These are phyloP conservation scores for Protomyces inundatus DNA, from an alignment of 1,139 yeast genomes.

Conservation along the genomic window DNA sequence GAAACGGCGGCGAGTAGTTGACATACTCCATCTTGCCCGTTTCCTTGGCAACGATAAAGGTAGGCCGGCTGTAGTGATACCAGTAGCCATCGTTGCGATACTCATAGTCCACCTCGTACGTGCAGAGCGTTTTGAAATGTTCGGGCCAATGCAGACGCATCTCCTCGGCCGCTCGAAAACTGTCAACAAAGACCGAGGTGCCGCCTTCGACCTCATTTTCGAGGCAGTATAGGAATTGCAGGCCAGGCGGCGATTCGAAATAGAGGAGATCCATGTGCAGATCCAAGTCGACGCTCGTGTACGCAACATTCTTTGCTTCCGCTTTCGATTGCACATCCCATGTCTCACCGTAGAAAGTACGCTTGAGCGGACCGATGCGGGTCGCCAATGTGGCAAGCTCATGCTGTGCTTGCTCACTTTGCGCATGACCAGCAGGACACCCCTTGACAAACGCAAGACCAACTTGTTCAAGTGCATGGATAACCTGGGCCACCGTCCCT, in stretches of 20 bases:
- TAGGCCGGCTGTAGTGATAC: slow-evolving; percentile 61
- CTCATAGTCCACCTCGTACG: slow-evolving; percentile 65
- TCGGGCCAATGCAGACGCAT: slow-evolving; percentile 53
- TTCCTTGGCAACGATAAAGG: slow-evolving; percentile 56
- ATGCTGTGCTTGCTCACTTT: slow-evolving; percentile 33
- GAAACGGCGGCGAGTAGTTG: slow-evolving; percentile 81
- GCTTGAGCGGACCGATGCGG: slow-evolving; percentile 63
- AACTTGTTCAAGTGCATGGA: slow-evolving; percentile 50
- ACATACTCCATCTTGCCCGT: slow-evolving; percentile 48
- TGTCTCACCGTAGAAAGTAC: slow-evolving; percentile 67
- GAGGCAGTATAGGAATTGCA: slow-evolving; percentile 65
- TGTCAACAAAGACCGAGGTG: slow-evolving; percentile 68
- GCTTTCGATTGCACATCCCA: slow-evolving; percentile 64
- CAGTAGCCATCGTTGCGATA: slow-evolving; percentile 61
- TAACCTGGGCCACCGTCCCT: slow-evolving; percentile 42
- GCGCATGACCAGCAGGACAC: slow-evolving; percentile 45
- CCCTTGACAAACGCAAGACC: slow-evolving; percentile 57
- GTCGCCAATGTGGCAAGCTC: slow-evolving; percentile 50
- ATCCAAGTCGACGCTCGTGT: slow-evolving; percentile 62
- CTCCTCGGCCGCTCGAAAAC: slow-evolving; percentile 60
- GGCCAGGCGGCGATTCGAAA: slow-evolving; percentile 80
- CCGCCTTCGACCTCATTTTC: slow-evolving; percentile 63
- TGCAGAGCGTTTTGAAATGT: slow-evolving; percentile 59
- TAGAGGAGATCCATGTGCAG: slow-evolving; percentile 76
- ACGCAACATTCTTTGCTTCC: slow-evolving; percentile 68